Evolutionary conservation across 1,139 yeast genomes (phyloP).

Genomic region (Geotrichum aggregatum): DNA sequence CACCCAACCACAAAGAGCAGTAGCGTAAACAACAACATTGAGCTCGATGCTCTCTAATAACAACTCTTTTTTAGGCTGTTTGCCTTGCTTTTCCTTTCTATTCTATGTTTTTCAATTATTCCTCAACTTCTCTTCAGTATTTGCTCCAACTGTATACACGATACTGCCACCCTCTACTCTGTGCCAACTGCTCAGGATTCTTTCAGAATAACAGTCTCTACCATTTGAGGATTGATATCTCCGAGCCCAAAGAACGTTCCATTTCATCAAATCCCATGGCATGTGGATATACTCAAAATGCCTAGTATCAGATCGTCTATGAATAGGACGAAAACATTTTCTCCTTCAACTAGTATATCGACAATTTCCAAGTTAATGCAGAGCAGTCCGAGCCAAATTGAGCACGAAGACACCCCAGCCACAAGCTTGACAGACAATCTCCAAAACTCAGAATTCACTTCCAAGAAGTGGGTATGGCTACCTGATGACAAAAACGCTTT

Average conservation of each 20-base stretch:
- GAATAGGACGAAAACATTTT: constrained; percentile 17
- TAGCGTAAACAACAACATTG: too few relatives aligned
- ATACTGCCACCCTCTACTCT: background rate
- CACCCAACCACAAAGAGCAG: too few relatives aligned
- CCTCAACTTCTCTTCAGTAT: background rate
- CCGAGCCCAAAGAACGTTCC: too few relatives aligned
- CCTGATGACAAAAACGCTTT: constrained; percentile 66
- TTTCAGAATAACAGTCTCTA: background rate
- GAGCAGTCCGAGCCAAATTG: background rate
- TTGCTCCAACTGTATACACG: background rate
- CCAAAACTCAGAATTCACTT: constrained; percentile 49
- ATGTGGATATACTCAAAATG: background rate
- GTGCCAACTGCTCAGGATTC: background rate
- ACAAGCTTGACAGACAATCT: constrained; percentile 20
- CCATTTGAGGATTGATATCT: background rate
- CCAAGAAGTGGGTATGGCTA: constrained; percentile 75
- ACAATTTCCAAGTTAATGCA: constrained; percentile 14
- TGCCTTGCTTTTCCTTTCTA: too few relatives aligned
- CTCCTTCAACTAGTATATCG: constrained; percentile 17
- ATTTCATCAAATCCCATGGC: background rate
- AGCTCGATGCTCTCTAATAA: too few relatives aligned
- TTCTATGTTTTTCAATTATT: background rate
- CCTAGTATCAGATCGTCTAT: constrained; percentile 1
- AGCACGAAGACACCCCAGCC: constrained; percentile 4
- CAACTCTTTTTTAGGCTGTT: too few relatives aligned